Base-by-base conservation (phyloP, 352 stramenopile genomes). In the Globisporangium spinosum region DNA sequence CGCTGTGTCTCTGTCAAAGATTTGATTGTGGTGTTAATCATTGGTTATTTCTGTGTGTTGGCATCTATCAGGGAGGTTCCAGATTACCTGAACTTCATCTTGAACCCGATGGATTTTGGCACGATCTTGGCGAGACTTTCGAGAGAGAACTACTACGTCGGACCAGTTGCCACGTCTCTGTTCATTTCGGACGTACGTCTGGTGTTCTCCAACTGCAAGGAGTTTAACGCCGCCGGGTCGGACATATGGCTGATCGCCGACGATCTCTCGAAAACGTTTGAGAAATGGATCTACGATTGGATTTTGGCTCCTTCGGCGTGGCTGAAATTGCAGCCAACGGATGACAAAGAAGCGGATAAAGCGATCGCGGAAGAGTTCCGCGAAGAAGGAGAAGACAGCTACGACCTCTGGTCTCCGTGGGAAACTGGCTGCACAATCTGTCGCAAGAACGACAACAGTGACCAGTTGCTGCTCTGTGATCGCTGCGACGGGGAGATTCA, bases 281-380 rank as follows among this genome's bases (percentile, higher is more conserved):
- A 97, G 54, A 94, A 94, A 60, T 94, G 89, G 82, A 67, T 93
- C 25, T 94, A 94, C 69, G 85, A 96, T 23, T 97, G 89, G 89
- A 67, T 95, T 58, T 65, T 95, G 27, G 83, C 75, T 34, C 87
- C 89, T 2, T 84, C 82, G 0, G 87, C 89, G 10, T 97, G 87
- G 89, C 70, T 95, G n/a, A 87, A 88, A 57, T 74, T 96, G 8
- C 64, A 77, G 15, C 72, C 79, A 22, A 84, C 77, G 22, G 81
- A 77, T 56, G 77, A 83, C 65, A 64, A 40, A 6, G 68, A 83
- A 2, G 62, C 79, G 62, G 87, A 95, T 56, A 67, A 75, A 29
- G 68, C 76, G 3, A 65, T 94, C 3, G 63, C 76, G 12, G 79
- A 81, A 62, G 74, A 85, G n/a, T 94, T 94, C 64, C 84, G 83